Base-by-base conservation (phyloP, 23 red algal genomes). In the Gracilaria domingensis region DNA sequence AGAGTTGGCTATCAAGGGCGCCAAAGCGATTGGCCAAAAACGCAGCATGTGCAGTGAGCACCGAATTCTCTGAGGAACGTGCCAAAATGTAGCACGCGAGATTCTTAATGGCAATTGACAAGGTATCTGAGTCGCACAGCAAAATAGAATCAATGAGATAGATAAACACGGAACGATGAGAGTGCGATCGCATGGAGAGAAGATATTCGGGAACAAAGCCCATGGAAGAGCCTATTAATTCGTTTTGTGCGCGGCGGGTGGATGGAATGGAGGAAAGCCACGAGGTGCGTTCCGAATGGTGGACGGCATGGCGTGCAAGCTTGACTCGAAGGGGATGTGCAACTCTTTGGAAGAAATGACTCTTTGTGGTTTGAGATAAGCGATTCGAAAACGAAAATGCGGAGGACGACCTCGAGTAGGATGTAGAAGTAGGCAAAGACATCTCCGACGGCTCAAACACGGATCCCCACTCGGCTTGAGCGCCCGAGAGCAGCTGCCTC, bases 181-280 rank as follows among this genome's bases (percentile, higher is more conserved):
- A 33, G 20, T 45, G 80, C 47, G 76, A 83, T 56, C 60, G 40
- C 76, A 92, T 73, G 32, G 62, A 34, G 20, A 61, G 53, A 24
- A 92, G 79, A 84, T 92, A 92, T 61, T 73, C 58, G 4, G 89
- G 89, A 30, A 73, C 79, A 75, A 92, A 92, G n/a, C 89, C 89
- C 80, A 84, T 75, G 8, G 61, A 26, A n/a, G 39, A n/a, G 89
- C 56, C 20, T 1, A 92, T 14, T 25, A 73, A 53, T 0, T 72
- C 78, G 21, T 59, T 50, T 61, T 88, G 84, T 9, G 67, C 9
- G 47, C 89, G 79, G 42, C 89, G 89, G 12, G 79, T 24, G 42
- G 50, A 32, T 0, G 66, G 89, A 35, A 82, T 42, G 30, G 79
- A 28, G 13, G 89, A 40, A 12, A 82, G 26, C 79, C 79, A 82